Evolutionary conservation across 2,329 filamentous ascomycete genomes (phyloP), one percentile per base, ranked within the genome.

Genomic region (Sporothrix brasiliensis): DNA sequence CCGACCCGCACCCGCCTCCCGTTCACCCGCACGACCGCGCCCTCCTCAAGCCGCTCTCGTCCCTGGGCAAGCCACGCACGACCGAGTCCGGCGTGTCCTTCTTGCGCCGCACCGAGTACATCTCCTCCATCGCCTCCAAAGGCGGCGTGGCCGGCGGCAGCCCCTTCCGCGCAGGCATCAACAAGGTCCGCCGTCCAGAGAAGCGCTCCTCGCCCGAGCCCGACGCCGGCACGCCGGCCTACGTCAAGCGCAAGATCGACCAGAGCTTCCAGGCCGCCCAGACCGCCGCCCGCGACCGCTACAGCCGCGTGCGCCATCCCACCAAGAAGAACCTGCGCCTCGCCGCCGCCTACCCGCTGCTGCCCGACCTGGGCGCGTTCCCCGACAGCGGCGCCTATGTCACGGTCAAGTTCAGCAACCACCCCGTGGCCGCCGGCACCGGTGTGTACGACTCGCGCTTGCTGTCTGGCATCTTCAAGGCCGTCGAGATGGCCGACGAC

Each of bases 61-160:
- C 92, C 65, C 87, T 99, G 27, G 93, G 93, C 75, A 97, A 97
- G 80, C 90, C 91, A 58, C 92, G 92, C 75, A 87, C 89, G 54
- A 88, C 88, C 73, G 91, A 92, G 73, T 85, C 90, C 21, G 90
- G 91, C 73, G 93, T 97, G 69, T 97, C 93, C 73, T 99, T 99
- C 86, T 87, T 99, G 75, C 92, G 95, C 71, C 89, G 94, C 76
- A 98, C 95, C 70, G 95, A 99, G 80, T 98, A 98, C 82, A 97
- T 97, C 77, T 92, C 92, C 13, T 87, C 86, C 3, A 81, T 83
- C 27, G 82, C 81, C 41, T 78, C 83, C 6, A 88, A 87, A 77
- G 79, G 79, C 34, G 78, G 77, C 54, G 27, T 52, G 11, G 13
- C 30, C 6, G 27, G 30, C 47, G 1, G 24, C 50, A 63, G 60